Percentiles rank a stretch among this genome's conserved stretches.
phyloP scores from a whole-genome alignment of 345 rosid genomes.

The Lagerstroemia speciosa region DNA sequence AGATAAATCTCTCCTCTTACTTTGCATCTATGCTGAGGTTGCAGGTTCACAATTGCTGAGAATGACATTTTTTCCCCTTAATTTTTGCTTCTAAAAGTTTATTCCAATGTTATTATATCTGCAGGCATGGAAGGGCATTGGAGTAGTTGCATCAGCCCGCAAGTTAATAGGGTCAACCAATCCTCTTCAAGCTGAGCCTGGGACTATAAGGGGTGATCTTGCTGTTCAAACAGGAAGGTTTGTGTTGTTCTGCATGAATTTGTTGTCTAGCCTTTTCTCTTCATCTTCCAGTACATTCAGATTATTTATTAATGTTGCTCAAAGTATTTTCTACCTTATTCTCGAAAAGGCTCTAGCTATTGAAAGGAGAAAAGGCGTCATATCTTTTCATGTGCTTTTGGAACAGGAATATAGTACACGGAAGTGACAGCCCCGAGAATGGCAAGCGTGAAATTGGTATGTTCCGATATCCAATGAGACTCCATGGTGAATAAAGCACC shows the following conservation, averaged over 20 bases:
- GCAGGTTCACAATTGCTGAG: background rate
- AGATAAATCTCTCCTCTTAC: slow-evolving; percentile 3
- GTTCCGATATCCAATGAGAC: slow-evolving; percentile 2
- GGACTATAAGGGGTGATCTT: slow-evolving; percentile 91
- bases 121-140: slow-evolving; percentile 96
- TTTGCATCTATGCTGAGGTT: background rate
- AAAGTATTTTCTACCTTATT: background rate
- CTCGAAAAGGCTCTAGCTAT: background rate
- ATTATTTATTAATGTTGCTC: background rate
- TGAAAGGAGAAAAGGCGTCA: background rate
- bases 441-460: slow-evolving; percentile 88
- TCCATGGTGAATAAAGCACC: background rate
- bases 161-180: slow-evolving; percentile 85
- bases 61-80: background rate
- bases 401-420: slow-evolving; percentile 87
- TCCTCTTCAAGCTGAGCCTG: slow-evolving; percentile 98
- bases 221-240: slow-evolving; percentile 99
- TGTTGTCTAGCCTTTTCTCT: background rate
- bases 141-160: slow-evolving; percentile 91
- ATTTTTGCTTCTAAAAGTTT: background rate
- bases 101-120: slow-evolving; percentile 13
- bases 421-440: slow-evolving; percentile 95
- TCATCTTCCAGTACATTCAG: background rate
- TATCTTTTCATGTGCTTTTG: slow-evolving; percentile 14
- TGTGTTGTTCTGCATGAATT: slow-evolving; percentile 11